Base-by-base conservation (phyloP, 208 protist genomes). In the Tetramitus jugosus region DNA sequence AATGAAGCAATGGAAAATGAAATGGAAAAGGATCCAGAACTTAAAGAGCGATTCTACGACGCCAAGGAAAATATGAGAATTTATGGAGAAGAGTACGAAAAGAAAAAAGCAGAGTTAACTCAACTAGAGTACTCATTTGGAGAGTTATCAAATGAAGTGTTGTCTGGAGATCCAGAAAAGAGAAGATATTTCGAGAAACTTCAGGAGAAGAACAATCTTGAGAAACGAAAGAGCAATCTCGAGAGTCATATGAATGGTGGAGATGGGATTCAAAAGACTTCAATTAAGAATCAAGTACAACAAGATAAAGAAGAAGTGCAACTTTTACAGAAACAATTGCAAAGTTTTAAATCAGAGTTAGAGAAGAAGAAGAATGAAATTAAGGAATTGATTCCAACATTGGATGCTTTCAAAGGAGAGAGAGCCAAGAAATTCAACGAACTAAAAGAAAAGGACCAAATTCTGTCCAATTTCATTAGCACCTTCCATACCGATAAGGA, bases 401-500 rank as follows among this genome's bases (percentile, higher is more conserved):
- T 92, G 69, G 89, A 91, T 77, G 89, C 86, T 69, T 92, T 91
- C 84, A 94, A 85, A 77, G 89, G 90, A 40, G 90, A 93, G 45
- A 91, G 89, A 76, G 83, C 91, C 3, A 84, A 88, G 77, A 88
- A 85, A 35, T 93, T 89, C 81, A 86, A 92, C 78, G 87, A 92
- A 74, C 82, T 94, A 49, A 82, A 92, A 76, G 86, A 91, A 77
- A 88, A 88, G 71, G 90, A 93, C 61, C 79, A 82, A 62, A 89
- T 94, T 80, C 87, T 94, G 87, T 87, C 92, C 76, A 71, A 40
- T 26, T 94, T 93, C 78, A 92, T 93, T 52, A 88, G 92, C 79
- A 89, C 90, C 45, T 92, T 90, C 83, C 88, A 91, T 29, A 88
- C 85, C 75, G 85, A 82, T 43, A 87, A 93, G 75, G 82, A 86